Percentiles rank a stretch among this genome's conserved stretches.
phyloP scores from a whole-genome alignment of 371 early-diverging fungal species.

The Mucor indicus region DNA sequence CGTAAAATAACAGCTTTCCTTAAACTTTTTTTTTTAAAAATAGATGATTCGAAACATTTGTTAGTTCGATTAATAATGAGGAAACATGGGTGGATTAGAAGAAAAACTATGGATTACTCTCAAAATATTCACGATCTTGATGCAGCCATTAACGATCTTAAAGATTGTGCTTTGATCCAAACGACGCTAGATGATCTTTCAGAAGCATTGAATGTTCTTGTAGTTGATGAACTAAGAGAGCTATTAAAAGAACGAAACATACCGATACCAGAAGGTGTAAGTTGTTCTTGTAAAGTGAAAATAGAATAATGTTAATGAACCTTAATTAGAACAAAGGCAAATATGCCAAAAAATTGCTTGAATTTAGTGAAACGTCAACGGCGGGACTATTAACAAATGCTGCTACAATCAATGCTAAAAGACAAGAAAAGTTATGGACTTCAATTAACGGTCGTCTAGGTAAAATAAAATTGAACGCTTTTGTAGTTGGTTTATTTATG shows the following conservation, averaged over 20 bases:
- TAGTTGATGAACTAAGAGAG: slow-evolving; percentile 26
- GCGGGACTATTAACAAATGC: not conserved
- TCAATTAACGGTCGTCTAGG: slow-evolving; percentile 6
- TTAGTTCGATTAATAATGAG: slow-evolving; percentile 66
- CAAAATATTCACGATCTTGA: slow-evolving; percentile 26
- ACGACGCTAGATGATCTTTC: slow-evolving; percentile 13
- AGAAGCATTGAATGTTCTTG: slow-evolving; percentile 31
- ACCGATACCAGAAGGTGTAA: no score
- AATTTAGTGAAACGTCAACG: not conserved
- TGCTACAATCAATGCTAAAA: not conserved
- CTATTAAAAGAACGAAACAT: slow-evolving; percentile 9
- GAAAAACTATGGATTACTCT: slow-evolving; percentile 34
- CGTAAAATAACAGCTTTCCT: not conserved
- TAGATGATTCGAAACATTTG: slow-evolving; percentile 54
- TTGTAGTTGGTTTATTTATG: not conserved
- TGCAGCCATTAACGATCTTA: slow-evolving; percentile 12
- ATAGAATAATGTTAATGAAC: not conserved
- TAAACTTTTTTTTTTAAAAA: not conserved
- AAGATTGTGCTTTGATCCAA: slow-evolving; percentile 1
- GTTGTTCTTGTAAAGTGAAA: not conserved
- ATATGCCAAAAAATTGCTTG: not conserved
- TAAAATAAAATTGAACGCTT: not conserved
- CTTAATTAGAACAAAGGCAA: slow-evolving; percentile 6
- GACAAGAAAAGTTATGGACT: slow-evolving; percentile 8
- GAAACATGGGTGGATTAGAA: slow-evolving; percentile 52